Evolutionary conservation across 2,329 filamentous ascomycete species (phyloP), one percentile per base, ranked within the genome.

Genomic region (Aureobasidium uvarum): DNA sequence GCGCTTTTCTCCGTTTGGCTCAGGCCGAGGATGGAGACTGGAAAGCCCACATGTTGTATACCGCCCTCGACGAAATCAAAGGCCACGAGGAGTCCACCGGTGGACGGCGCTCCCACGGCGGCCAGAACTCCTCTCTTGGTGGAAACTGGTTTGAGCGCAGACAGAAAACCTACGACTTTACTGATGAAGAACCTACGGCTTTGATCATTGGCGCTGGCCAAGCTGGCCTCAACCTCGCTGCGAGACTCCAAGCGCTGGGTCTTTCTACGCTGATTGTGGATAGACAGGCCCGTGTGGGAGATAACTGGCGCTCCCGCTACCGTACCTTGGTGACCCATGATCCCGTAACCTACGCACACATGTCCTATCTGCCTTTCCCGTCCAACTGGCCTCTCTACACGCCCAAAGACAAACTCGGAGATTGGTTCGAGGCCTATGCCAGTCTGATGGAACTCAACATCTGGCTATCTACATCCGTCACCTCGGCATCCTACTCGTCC

Each of bases 351-450:
- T 80, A 77, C 64, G 81, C 84, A 63, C 83, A 86, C 70, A 77
- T 89, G 77, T 85, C 88, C 0, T 90, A 89, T 72, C 69, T 91
- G 4, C 76, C 78, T 0, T 91, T 90, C 71, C 88, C 88, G 0
- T 71, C 81, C 0, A 81, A 82, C 62, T 91, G 88, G 88, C 88
- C 88, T 3, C 75, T 88, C 18, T 91, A 89, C 73, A 89, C 87
- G 0, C 86, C 87, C 5, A 90, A 90, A 71, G 87, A 90, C 73
- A 90, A 90, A 71, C 77, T 90, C 0, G 88, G 81, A 1, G 85
- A 89, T 50, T 91, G 85, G 76, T 86, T 90, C 67, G 87, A 89
- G 68, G 77, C 82, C 0, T 90, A 91, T 68, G 87, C 83, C 0
- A 81, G 78, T 5, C 74, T 85, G 0, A 78, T 90, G n/a, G 88